phyloP scores from a whole-genome alignment of 2,329 filamentous ascomycete genomes.

The Xylaria digitata region DNA sequence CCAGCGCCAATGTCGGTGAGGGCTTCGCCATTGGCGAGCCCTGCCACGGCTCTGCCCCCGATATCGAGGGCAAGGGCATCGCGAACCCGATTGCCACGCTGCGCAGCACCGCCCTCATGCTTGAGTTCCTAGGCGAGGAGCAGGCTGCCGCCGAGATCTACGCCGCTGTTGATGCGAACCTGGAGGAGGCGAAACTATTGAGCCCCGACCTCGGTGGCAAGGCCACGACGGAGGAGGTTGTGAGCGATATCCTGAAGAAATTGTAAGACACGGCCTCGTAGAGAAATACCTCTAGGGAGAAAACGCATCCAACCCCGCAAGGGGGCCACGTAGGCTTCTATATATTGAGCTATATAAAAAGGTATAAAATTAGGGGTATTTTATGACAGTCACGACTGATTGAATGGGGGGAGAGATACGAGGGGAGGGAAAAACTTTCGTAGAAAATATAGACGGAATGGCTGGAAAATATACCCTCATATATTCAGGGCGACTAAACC shows the following conservation, averaged over 20 bases:
- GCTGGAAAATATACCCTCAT: neutral
- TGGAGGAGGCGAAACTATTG: constrained; percentile 83
- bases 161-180: constrained; percentile 87
- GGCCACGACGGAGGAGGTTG: constrained; percentile 85
- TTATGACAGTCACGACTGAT: neutral
- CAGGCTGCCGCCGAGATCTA: constrained; percentile 90
- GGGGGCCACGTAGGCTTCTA: neutral
- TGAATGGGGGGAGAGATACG: neutral
- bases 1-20: constrained; percentile 94
- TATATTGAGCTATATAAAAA: neutral
- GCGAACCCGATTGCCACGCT: constrained; percentile 97
- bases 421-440: neutral
- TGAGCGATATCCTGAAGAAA: constrained; percentile 86
- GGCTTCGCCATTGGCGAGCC: constrained; percentile 97
- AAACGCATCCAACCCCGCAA: neutral
- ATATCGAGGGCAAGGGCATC: constrained; percentile 92
- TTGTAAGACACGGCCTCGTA: constrained; percentile 63
- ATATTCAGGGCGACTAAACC: neutral
- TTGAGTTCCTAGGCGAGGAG: constrained; percentile 93
- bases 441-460: neutral
- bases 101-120: constrained; percentile 90
- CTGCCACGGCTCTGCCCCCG: constrained; percentile 94
- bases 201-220: constrained; percentile 91
- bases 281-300: neutral
- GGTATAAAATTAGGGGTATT: neutral